Conservation (phyloP, 2,329 filamentous ascomycete species). For the Ophiostoma perfectum region DNA sequence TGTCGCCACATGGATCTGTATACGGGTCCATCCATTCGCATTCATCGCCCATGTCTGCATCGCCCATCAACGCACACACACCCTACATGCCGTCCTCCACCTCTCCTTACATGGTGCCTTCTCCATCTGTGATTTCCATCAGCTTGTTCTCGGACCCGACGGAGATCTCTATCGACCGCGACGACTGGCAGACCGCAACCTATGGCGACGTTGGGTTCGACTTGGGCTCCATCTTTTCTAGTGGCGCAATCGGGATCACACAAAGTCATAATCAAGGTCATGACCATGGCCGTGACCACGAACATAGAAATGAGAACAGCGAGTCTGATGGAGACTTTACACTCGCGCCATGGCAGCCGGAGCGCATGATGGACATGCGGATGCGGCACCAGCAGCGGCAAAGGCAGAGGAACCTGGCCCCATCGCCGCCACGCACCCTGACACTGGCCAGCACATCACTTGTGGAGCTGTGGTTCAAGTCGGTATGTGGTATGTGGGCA, state of each 20-base stretch:
- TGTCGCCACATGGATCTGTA: neutral
- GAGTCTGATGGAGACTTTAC: conserved; percentile 9
- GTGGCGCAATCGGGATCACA: neutral
- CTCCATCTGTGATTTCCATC: conserved; percentile 1
- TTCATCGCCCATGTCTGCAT: neutral
- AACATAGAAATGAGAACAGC: neutral
- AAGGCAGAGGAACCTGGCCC: neutral
- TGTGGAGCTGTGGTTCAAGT: conserved; percentile 38
- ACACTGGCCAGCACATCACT: conserved; percentile 29
- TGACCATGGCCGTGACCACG: neutral
- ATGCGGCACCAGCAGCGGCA: neutral
- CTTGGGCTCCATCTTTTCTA: neutral
- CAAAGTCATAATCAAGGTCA: too few relatives aligned
- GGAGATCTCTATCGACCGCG: neutral
- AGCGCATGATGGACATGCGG: conserved; percentile 13
- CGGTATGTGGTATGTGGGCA: conserved; percentile 40
- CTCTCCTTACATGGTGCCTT: neutral
- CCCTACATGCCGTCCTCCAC: neutral
- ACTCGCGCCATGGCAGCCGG: conserved; percentile 21
- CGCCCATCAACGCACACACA: neutral
- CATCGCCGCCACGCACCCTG: conserved; percentile 12
- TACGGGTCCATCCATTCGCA: neutral
- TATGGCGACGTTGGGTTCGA: neutral
- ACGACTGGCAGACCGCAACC: neutral
- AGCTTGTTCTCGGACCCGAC: neutral